Evolutionary conservation across 208 protist genomes (phyloP).

Genomic region (Trypanosoma platydactyli): DNA sequence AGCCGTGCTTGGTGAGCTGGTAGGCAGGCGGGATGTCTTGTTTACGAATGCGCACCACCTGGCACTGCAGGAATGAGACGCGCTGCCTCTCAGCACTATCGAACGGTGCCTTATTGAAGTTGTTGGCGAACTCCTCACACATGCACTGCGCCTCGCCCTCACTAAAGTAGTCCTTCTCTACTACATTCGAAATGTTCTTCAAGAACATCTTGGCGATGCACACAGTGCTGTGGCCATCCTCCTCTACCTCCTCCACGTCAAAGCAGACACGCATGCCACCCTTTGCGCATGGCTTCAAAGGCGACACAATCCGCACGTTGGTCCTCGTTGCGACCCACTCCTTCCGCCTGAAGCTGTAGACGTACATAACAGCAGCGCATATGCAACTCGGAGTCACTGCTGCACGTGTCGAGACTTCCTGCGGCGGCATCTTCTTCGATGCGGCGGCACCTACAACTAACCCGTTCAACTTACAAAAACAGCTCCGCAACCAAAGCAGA

Average conservation of each 20-base stretch:
- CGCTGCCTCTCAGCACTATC: slow-evolving; percentile 47
- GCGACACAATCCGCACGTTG: slow-evolving; percentile 52
- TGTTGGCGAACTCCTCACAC: slow-evolving; percentile 80
- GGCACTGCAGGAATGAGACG: slow-evolving; percentile 86
- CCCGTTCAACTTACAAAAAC: no score
- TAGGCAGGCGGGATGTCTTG: slow-evolving; percentile 53
- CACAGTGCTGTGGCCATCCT: slow-evolving; percentile 47
- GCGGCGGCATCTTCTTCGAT: no score
- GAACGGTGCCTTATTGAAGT: slow-evolving; percentile 61
- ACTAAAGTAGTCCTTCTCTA: slow-evolving; percentile 88
- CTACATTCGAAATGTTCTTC: slow-evolving; percentile 62
- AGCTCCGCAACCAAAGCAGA: no score
- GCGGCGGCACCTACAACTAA: no score
- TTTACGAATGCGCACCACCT: slow-evolving; percentile 69
- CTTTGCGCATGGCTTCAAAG: slow-evolving; percentile 48
- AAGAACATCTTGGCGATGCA: slow-evolving; percentile 90
- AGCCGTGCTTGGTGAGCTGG: slow-evolving; percentile 44
- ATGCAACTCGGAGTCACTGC: no score
- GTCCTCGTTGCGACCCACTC: slow-evolving; percentile 63
- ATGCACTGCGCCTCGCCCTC: slow-evolving; percentile 87
- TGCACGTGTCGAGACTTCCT: no score
- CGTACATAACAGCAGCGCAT: no score
- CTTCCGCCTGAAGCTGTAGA: slow-evolving; percentile 62
- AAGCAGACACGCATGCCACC: slow-evolving; percentile 88
- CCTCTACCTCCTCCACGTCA: slow-evolving; percentile 81